phyloP scores from a whole-genome alignment of 2,329 filamentous ascomycete genomes.

The Domatiomyces globalis region DNA sequence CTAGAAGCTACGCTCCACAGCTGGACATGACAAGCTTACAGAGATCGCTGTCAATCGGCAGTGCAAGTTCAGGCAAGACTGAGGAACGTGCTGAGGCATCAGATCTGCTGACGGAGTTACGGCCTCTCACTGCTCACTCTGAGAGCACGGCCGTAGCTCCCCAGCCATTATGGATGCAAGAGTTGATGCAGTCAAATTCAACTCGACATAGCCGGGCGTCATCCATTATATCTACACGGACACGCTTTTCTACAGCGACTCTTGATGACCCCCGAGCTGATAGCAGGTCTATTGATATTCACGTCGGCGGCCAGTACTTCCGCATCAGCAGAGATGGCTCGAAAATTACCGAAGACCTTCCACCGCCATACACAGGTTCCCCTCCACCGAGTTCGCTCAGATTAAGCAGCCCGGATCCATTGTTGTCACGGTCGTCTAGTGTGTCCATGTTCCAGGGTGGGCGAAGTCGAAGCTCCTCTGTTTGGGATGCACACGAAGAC shows the following conservation, averaged over 20 bases:
- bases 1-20: neutral
- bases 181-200: slow-evolving; percentile 9
- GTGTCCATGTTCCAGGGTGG: no score
- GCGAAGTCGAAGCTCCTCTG: no score
- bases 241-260: slow-evolving; percentile 20
- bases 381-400: neutral
- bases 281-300: slow-evolving; percentile 21
- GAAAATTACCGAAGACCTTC: slow-evolving; percentile 16
- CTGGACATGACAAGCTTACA: neutral
- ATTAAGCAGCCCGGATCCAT: neutral
- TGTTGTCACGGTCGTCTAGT: neutral
- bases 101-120: neutral
- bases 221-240: slow-evolving; percentile 21
- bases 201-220: slow-evolving; percentile 21
- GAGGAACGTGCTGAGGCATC: neutral
- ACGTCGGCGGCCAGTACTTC: slow-evolving; percentile 20
- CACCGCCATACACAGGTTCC: slow-evolving; percentile 15
- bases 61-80: neutral
- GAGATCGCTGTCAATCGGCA: neutral
- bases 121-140: neutral
- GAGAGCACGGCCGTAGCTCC: neutral
- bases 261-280: slow-evolving; percentile 12
- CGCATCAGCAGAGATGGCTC: slow-evolving; percentile 23
- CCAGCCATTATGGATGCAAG: slow-evolving; percentile 8
- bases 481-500: neutral